Conservation (phyloP, 441 rosid genomes). For the Erodium trifolium region DNA sequence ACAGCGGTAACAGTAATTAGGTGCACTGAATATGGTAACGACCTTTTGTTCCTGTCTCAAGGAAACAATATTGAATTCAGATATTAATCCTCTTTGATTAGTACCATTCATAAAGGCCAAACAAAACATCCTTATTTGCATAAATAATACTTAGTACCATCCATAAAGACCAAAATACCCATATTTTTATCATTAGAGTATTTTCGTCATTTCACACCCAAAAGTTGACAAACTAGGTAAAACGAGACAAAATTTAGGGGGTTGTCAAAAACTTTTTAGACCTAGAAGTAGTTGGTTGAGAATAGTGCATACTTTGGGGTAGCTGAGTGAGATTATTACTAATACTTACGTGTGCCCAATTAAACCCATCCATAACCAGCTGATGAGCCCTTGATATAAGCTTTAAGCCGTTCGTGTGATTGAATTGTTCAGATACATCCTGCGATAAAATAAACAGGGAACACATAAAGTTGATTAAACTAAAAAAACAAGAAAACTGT, state of each 20-base stretch:
- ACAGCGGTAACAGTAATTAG: slow-evolving; percentile 34
- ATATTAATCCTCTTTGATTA: background rate
- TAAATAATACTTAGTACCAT: background rate
- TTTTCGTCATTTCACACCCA: no score
- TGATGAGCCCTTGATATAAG: slow-evolving; percentile 76
- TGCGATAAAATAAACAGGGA: slow-evolving; percentile 11
- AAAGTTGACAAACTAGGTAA: no score
- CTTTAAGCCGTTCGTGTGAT: slow-evolving; percentile 54
- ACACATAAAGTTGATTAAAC: background rate
- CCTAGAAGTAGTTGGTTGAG: no score
- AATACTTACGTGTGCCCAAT: slow-evolving; percentile 53
- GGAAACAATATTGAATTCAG: slow-evolving; percentile 11
- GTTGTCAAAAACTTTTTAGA: no score
- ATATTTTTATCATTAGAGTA: no score
- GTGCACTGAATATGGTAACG: slow-evolving; percentile 57
- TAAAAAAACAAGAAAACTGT: background rate
- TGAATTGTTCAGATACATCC: slow-evolving; percentile 76
- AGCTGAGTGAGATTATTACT: no score
- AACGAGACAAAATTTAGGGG: no score
- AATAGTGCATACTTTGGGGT: no score
- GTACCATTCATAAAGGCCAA: slow-evolving; percentile 11
- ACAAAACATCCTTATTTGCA: slow-evolving; percentile 8
- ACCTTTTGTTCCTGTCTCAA: slow-evolving; percentile 61
- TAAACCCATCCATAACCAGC: slow-evolving; percentile 75
- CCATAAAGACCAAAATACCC: no score